phyloP scores from a whole-genome alignment of 768 basidiomycete species.

The Lepiota venenata region DNA sequence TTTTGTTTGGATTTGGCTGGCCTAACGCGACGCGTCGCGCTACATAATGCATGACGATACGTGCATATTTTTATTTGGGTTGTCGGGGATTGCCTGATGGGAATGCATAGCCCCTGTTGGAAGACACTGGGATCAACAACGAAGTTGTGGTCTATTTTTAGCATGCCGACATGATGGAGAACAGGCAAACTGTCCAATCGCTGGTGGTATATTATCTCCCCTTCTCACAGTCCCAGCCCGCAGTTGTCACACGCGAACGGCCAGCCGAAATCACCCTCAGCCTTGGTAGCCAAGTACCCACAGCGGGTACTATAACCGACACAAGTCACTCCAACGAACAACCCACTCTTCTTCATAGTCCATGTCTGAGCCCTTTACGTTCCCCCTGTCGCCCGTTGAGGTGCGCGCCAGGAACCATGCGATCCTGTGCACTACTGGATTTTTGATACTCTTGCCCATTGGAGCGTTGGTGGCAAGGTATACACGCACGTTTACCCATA shows the following conservation, averaged over 20 bases:
- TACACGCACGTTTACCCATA: constrained; percentile 44
- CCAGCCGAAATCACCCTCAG: no score
- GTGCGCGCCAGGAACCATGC: constrained; percentile 43
- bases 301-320: not conserved
- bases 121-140: not conserved
- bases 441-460: constrained; percentile 53
- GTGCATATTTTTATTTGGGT: no score
- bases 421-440: constrained; percentile 47
- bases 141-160: not conserved
- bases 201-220: no score
- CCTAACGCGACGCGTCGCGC: no score
- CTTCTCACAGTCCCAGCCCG: no score
- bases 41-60: no score
- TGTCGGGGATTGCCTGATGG: not conserved
- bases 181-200: not conserved
- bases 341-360: not conserved
- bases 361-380: not conserved
- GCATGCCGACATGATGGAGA: not conserved
- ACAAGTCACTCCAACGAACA: not conserved
- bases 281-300: no score
- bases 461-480: constrained; percentile 57
- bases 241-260: no score
- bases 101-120: not conserved
- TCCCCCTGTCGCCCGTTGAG: constrained; percentile 24
- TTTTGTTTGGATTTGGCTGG: no score